Evolutionary conservation across 768 basidiomycete species (phyloP).

Genomic region (Lentinula sp.): DNA sequence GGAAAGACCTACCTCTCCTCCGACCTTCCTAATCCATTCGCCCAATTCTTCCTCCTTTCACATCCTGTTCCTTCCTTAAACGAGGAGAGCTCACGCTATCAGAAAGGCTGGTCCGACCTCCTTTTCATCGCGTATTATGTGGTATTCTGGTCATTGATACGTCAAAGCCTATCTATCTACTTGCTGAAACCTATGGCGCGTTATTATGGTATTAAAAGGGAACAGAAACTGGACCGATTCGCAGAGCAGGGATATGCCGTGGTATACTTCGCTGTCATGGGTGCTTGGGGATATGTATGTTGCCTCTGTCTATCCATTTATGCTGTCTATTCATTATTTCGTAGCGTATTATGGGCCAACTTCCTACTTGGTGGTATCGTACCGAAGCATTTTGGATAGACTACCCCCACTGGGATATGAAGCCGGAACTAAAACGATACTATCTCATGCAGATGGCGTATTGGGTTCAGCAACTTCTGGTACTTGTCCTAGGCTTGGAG

Average conservation of each 20-base stretch:
- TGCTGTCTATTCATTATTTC: not conserved
- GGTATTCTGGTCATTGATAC: conserved; percentile 64
- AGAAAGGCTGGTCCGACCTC: conserved; percentile 51
- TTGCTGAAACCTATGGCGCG: conserved; percentile 1
- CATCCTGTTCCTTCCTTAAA: conserved; percentile 31
- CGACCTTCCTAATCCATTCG: conserved; percentile 46
- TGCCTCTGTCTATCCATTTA: not conserved
- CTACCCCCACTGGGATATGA: conserved; percentile 90
- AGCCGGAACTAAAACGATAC: conserved; percentile 78
- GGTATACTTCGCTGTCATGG: conserved; percentile 50
- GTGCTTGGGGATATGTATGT: conserved; percentile 53
- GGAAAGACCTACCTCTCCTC: conserved; percentile 18
- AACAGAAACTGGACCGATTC: conserved; percentile 52
- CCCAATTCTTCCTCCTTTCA: conserved; percentile 50
- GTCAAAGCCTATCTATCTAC: conserved; percentile 43
- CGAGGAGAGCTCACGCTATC: conserved; percentile 34
- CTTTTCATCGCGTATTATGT: conserved; percentile 58
- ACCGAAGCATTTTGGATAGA: conserved; percentile 85
- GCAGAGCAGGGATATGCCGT: conserved; percentile 70
- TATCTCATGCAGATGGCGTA: conserved; percentile 92
- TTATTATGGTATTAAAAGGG: conserved; percentile 43
- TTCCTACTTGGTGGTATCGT: conserved; percentile 83
- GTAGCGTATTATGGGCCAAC: conserved; percentile 75
- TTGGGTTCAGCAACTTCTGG: conserved; percentile 91
- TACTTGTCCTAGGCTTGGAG: conserved; percentile 80